Evolutionary conservation across 805 yeast genomes (phyloP).

Genomic region (Starmerella apicola): DNA sequence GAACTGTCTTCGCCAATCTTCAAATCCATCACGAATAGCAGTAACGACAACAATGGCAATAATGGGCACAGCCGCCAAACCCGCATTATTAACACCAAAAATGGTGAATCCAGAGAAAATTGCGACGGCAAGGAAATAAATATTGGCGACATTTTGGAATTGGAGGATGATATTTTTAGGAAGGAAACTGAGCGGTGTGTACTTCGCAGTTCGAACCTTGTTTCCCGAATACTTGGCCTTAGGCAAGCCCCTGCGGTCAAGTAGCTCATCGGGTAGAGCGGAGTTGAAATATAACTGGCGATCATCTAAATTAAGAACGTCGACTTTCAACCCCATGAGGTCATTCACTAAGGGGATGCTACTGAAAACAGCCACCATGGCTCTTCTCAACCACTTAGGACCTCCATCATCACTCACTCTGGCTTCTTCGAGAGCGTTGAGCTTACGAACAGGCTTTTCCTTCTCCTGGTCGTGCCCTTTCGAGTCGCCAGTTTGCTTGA

Average conservation of each 20-base stretch:
- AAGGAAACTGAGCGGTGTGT: constrained; percentile 78
- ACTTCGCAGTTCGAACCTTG: constrained; percentile 90
- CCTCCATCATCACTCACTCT: constrained; percentile 7
- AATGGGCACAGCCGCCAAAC: constrained; percentile 65
- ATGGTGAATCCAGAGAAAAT: constrained; percentile 63
- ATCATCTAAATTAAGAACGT: constrained; percentile 11
- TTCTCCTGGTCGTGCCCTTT: not conserved
- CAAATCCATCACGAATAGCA: constrained; percentile 65
- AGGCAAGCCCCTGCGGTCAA: constrained; percentile 46
- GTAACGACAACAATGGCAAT: constrained; percentile 67
- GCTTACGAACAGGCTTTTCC: constrained; percentile 3
- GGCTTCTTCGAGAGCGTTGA: constrained; percentile 19
- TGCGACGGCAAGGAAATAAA: constrained; percentile 68
- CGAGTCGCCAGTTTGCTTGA: no score
- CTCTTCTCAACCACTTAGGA: constrained; percentile 1
- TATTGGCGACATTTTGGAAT: constrained; percentile 80
- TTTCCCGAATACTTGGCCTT: constrained; percentile 60
- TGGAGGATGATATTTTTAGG: constrained; percentile 78
- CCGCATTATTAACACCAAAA: constrained; percentile 65
- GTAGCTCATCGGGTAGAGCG: constrained; percentile 35
- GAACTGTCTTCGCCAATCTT: constrained; percentile 54
- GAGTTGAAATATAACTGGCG: constrained; percentile 40
- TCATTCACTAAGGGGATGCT: constrained; percentile 17
- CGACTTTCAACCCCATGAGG: constrained; percentile 16
- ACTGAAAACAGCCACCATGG: constrained; percentile 23